Evolutionary conservation across 441 rosid genomes (phyloP), one percentile per base, ranked within the genome.

Genomic region (Cnidoscolus chayamansa): DNA sequence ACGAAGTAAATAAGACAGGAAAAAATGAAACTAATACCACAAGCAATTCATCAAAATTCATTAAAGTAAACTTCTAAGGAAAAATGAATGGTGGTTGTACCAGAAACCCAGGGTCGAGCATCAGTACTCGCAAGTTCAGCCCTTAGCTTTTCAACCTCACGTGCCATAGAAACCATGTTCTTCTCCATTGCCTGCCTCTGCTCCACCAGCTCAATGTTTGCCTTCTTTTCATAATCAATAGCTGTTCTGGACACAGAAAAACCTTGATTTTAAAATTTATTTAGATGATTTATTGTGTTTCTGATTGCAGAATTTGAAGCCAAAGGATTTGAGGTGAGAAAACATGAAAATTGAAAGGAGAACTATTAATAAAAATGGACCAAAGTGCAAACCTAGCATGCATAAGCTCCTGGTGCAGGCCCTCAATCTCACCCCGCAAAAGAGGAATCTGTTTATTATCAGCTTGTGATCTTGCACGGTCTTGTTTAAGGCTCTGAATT

Each of bases 121-220:
- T 88, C 92, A 74, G 82, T 74, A 73, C 79, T 83, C 30, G 91
- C 76, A 67, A 88, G 89, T 77, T 91, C 98, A 62, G 97, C 98
- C 17, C 94, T 88, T 65, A 93, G 86, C 84, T 89, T 93, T 80
- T 96, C 99, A 76, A 96, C 96, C 81, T 96, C 99, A 17, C 97
- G 97, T 15, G 99, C 98, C 99, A 96, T 90, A 65, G 97, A 89
- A 78, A 93, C 88, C 92, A 93, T 72, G 79, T 84, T 90, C 86
- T 89, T 96, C 85, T 96, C 99, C 97, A 93, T 93, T 72, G 84
- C 85, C 77, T 90, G 97, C 78, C 98, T 82, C 78, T 91, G 98
- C 75, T 93, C 98, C 84, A 93, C 79, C 76, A 96, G 83, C 86
- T 96, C 97, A 73, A 93, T 79, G 77, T 91, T 93, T 70, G 86